These are phyloP conservation scores for Syzygium jambos DNA, from an alignment of 345 rosid species.

Conservation along the genomic window DNA sequence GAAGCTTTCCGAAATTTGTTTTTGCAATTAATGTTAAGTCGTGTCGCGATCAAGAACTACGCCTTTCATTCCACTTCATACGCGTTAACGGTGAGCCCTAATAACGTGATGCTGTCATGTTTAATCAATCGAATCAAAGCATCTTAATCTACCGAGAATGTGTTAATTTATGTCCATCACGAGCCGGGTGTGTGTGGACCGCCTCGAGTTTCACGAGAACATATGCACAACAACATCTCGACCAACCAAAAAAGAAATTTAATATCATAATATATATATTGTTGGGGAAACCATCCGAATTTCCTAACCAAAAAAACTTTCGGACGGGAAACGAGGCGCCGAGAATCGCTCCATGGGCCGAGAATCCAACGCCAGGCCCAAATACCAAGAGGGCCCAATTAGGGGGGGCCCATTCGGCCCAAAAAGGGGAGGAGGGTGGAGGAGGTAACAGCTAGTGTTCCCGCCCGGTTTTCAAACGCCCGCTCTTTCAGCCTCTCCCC, in stretches of 20 bases:
- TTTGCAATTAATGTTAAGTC: not conserved
- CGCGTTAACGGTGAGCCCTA: accelerated
- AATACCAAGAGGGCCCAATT: not conserved
- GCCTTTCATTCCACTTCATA: not conserved
- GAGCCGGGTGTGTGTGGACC: accelerated
- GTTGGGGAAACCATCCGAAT: too few relatives aligned
- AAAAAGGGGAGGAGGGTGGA: not conserved
- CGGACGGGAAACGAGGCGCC: not conserved
- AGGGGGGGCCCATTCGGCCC: not conserved
- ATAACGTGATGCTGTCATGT: accelerated
- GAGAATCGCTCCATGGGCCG: not conserved
- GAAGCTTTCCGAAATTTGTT: not conserved
- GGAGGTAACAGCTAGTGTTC: not conserved
- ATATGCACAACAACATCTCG: not conserved
- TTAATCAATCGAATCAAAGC: not conserved
- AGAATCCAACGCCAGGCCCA: not conserved
- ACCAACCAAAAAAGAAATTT: not conserved
- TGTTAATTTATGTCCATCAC: not conserved
- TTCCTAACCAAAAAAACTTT: not conserved
- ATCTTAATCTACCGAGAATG: accelerated
- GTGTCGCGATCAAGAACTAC: accelerated
- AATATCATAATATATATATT: not conserved
- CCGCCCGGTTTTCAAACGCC: conserved; percentile 1
- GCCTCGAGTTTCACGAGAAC: not conserved
- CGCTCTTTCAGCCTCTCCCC: not conserved